Conservation (phyloP, 2,329 filamentous ascomycete genomes). For the Sporothrix luriei region DNA sequence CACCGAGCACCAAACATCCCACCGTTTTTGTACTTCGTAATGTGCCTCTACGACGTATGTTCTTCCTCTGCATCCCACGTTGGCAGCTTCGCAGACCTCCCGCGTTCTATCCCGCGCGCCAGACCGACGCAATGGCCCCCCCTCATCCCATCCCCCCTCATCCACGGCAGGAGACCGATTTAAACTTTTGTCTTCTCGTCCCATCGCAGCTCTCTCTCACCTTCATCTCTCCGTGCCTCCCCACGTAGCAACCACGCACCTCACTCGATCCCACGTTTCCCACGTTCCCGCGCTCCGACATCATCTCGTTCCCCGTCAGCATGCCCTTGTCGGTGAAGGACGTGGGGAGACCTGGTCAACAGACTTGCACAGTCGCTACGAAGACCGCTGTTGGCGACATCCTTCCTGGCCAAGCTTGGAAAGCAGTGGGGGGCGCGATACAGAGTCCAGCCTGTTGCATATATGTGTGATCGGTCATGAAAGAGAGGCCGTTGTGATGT, state of each 20-base stretch:
- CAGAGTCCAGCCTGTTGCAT: background rate
- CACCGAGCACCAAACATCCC: slow-evolving; percentile 1
- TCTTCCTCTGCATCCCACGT: background rate
- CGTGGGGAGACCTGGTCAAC: slow-evolving; percentile 11
- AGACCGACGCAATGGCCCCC: background rate
- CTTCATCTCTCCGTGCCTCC: background rate
- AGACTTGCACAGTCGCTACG: too few relatives aligned
- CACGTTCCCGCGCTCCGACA: background rate
- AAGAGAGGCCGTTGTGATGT: background rate
- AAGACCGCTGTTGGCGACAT: background rate
- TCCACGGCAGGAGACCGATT: background rate
- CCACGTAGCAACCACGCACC: background rate
- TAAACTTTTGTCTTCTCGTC: background rate
- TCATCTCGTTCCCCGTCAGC: background rate
- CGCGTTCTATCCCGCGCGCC: background rate
- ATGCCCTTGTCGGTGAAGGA: slow-evolving; percentile 9
- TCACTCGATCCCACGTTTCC: background rate
- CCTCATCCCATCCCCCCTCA: too few relatives aligned
- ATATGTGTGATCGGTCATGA: background rate
- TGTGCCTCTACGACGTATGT: background rate
- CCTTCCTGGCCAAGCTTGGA: background rate
- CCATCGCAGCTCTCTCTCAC: background rate
- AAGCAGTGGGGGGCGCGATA: background rate
- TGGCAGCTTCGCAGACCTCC: background rate
- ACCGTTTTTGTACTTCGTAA: background rate